Base-by-base conservation (phyloP, 2,329 filamentous ascomycete species). In the Gaeumannomyces tritici region DNA sequence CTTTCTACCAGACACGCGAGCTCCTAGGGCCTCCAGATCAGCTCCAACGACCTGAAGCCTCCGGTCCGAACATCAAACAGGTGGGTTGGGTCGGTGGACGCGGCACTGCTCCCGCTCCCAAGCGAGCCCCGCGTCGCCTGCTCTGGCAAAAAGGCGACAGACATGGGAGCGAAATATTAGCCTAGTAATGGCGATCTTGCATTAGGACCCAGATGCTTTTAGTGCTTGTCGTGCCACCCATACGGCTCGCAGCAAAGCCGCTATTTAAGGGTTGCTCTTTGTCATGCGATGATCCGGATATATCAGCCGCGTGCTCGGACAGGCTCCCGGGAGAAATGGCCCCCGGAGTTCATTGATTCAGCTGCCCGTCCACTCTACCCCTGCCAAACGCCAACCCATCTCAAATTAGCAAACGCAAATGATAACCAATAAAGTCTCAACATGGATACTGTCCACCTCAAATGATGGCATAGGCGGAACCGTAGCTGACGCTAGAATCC, bases 401-500 rank as follows among this genome's bases (percentile, higher is more conserved):
- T 47, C 42, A 47, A n/a, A n/a, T 21, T 8, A 28, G 28, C 15
- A 56, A 56, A 56, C 18, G 28, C 27, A 29, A 27, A 28, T 2
- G 15, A 56, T 24, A 28, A 56, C 8, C 21, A 56, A 5, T 9
- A 56, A n/a, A 28, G n/a, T 56, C 11, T 13, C 27, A 27, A 56
- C 26, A 28, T 21, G 2, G n/a, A 56, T 26, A 29, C 7, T 24
- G 35, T 9, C 42, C 27, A 6, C 29, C 55, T 72, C 66, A 92
- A 42, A 92, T 71, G 21, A 93, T 80, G 11, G 93, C 91, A 79
- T 95, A 96, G 4, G 92, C 95, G 72, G 93, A 93, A 3, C 90
- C 92, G 74, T 99, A 99, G 76, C 93, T 97, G 61, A 99, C 95
- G 68, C 93, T 97, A 67, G 87, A 95, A 66, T 96, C 91, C 21